These are phyloP conservation scores for Talaromyces marneffei DNA, from an alignment of 2,329 filamentous ascomycete species.

Conservation along the genomic window DNA sequence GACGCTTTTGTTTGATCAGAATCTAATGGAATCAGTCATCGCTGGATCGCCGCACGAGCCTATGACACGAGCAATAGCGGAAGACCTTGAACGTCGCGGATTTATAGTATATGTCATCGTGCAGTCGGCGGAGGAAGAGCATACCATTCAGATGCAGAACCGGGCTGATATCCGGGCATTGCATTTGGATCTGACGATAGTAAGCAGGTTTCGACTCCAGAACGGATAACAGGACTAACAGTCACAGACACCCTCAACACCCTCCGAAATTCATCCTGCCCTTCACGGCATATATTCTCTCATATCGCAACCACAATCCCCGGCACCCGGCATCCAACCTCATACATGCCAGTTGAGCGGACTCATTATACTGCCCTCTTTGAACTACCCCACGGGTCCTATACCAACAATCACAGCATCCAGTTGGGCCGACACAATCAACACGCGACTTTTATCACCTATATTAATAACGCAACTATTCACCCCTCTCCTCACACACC, in stretches of 20 bases:
- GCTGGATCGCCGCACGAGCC: conserved; percentile 83
- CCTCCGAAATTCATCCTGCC: conserved; percentile 52
- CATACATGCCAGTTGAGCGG: conserved; percentile 73
- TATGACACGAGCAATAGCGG: conserved; percentile 71
- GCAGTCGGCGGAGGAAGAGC: conserved; percentile 13
- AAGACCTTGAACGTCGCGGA: conserved; percentile 83
- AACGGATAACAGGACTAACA: conserved; percentile 9
- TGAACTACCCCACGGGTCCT: conserved; percentile 73
- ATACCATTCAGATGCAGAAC: conserved; percentile 55
- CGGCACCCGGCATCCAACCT: conserved; percentile 67
- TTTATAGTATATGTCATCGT: conserved; percentile 88
- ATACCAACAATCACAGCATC: conserved; percentile 80
- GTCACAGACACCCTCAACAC: conserved; percentile 50
- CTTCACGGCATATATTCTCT: conserved; percentile 66
- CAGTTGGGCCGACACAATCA: conserved; percentile 82
- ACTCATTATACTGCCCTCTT: conserved; percentile 72
- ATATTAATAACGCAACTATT: conserved; percentile 86
- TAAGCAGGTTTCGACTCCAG: conserved; percentile 19
- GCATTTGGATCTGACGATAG: conserved; percentile 66
- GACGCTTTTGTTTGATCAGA: neutral
- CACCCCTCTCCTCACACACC: conserved; percentile 66
- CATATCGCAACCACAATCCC: conserved; percentile 67
- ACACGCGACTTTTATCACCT: conserved; percentile 83
- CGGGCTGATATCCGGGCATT: conserved; percentile 76
- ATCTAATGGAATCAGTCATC: conserved; percentile 53